Evolutionary conservation across 2,329 filamentous ascomycete genomes (phyloP), one percentile per base, ranked within the genome.

Genomic region (Phyllosticta paracitricarpa): DNA sequence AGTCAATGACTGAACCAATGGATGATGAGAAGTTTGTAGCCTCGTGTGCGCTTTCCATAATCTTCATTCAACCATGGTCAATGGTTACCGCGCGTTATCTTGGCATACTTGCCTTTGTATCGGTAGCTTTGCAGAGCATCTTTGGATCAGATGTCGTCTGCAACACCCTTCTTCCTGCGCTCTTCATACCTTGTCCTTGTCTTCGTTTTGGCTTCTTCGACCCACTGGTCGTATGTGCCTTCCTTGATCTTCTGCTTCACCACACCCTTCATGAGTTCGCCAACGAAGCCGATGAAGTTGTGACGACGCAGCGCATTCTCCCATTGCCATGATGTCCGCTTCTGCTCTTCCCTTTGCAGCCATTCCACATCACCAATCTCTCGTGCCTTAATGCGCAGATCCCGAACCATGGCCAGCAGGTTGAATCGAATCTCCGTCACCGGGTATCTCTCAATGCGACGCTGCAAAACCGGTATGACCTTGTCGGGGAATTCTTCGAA

Each of bases 221-320:
- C 77, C 89, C 90, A 95, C 68, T 78, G 78, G 1, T 87, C 81
- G 72, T 93, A 94, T 12, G 80, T 85, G 0, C 84, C 87, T 65
- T 87, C 81, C 63, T 80, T 78, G 51, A 95, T 72, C 79, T 95
- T 96, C 64, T 78, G 74, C 65, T 77, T 81, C n/a, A 91, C 88
- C 3, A 97, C 93, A 0, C 86, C 89, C 79, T 94, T 95, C 68
- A 96, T 78, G 63, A 97, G 80, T 78, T 97, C 91, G 12, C 90
- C 91, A 2, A 93, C 89, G 69, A 99, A 97, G 0, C 91, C 93
- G 0, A 99, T 89, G 78, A 99, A 99, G 75, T 99, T 99, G 75
- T 96, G 93, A 68, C 89, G 80, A 63, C 94, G 79, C 69, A 99
- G 79, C 10, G 91, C 89, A 75, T 99, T 99, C 81, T 99, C 94